These are phyloP conservation scores for Gilbertella persicaria DNA, from an alignment of 371 early-diverging fungal species.

Conservation along the genomic window DNA sequence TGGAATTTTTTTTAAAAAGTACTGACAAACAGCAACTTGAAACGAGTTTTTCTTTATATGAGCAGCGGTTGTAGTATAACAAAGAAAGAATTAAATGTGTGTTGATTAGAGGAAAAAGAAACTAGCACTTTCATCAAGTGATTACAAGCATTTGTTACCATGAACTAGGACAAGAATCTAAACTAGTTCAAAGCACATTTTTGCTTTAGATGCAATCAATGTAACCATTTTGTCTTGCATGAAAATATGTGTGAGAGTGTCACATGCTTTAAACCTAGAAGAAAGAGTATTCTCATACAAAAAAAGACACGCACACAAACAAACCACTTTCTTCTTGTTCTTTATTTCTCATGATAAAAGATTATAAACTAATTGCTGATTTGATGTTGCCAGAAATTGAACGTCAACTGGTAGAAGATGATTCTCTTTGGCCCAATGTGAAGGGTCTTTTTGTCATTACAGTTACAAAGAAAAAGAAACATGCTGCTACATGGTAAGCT, in stretches of 20 bases:
- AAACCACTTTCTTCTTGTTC: not conserved
- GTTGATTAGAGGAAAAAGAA: no score
- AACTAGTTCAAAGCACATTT: not conserved
- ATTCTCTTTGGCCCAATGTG: constrained; percentile 43
- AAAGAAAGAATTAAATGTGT: no score
- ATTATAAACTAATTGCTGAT: constrained; percentile 21
- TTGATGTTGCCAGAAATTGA: constrained; percentile 48
- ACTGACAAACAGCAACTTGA: no score
- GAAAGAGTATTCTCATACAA: constrained; percentile 26
- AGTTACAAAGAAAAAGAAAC: constrained; percentile 38
- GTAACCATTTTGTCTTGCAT: not conserved
- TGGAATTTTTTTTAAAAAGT: no score
- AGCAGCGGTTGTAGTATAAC: no score
- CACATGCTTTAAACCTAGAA: constrained; percentile 66
- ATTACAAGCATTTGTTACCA: no score
- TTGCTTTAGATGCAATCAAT: not conserved
- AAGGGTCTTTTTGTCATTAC: constrained; percentile 46
- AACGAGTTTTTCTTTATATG: no score
- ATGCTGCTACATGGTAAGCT: constrained; percentile 39
- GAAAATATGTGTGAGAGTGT: constrained; percentile 8
- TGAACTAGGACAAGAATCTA: no score
- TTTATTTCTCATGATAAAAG: not conserved
- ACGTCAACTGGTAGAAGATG: constrained; percentile 41
- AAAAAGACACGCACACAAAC: not conserved
- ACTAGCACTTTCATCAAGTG: no score